Percentiles rank a stretch among this genome's conserved stretches.
These are phyloP conservation scores for Coemansia sp. DNA, from an alignment of 192 early-diverging fungal genomes.

Conservation along the genomic window DNA sequence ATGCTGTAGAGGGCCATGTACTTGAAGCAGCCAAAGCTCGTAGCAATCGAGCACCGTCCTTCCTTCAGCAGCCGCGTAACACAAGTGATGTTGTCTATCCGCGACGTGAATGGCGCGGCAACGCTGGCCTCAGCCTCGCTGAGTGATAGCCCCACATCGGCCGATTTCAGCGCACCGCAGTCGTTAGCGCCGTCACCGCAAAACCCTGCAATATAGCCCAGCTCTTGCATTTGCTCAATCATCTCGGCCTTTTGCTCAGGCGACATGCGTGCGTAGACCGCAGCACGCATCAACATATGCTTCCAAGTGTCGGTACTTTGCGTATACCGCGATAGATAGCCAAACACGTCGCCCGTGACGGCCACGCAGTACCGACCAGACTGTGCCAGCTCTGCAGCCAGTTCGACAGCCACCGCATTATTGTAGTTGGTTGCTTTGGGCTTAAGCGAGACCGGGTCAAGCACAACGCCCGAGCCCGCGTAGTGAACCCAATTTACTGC, in stretches of 20 bases:
- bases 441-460: conserved; percentile 54
- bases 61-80: conserved; percentile 83
- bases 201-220: conserved; percentile 91
- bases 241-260: conserved; percentile 95
- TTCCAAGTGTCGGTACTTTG: conserved; percentile 56
- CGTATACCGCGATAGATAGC: conserved; percentile 54
- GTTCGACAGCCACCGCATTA: neutral
- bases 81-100: conserved; percentile 79
- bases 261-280: conserved; percentile 95
- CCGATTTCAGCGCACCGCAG: conserved; percentile 90
- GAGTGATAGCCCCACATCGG: conserved; percentile 93
- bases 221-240: conserved; percentile 75
- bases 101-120: conserved; percentile 95
- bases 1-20: conserved; percentile 97
- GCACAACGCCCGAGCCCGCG: conserved; percentile 40
- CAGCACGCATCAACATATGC: conserved; percentile 80
- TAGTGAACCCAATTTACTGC: conserved; percentile 54
- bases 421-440: conserved; percentile 9
- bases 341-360: conserved; percentile 91
- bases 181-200: conserved; percentile 99
- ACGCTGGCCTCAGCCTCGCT: conserved; percentile 97
- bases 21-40: conserved; percentile 96
- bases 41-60: conserved; percentile 94
- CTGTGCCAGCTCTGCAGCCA: conserved; percentile 26
- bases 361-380: conserved; percentile 71